These are phyloP conservation scores for Colletotrichum sp. DNA, from an alignment of 2,329 filamentous ascomycete genomes.

Conservation along the genomic window DNA sequence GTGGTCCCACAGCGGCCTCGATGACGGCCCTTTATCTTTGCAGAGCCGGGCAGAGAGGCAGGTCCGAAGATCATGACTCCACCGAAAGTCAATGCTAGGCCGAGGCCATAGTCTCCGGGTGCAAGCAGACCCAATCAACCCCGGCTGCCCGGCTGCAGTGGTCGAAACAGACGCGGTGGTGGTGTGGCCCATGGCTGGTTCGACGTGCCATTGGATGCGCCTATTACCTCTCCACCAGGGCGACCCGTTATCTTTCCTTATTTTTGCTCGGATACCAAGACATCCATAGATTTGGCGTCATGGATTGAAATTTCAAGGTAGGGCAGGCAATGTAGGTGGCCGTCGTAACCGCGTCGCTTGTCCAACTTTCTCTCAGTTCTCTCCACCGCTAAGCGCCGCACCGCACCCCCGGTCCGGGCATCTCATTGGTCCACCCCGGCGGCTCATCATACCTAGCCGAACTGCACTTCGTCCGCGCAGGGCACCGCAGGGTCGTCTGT, in stretches of 20 bases:
- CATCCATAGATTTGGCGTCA: background rate
- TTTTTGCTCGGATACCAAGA: background rate
- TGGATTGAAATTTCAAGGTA: background rate
- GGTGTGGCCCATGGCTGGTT: background rate
- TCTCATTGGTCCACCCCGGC: conserved; percentile 14
- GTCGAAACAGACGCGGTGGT: conserved; percentile 7
- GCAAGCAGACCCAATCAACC: conserved; percentile 18
- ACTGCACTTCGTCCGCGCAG: background rate
- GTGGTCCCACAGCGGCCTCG: background rate
- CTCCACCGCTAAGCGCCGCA: conserved; percentile 17
- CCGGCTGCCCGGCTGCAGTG: background rate
- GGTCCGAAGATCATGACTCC: background rate
- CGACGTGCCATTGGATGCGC: background rate
- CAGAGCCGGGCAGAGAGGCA: background rate
- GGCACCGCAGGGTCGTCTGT: background rate
- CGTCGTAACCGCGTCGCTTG: conserved; percentile 17
- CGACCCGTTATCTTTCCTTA: background rate
- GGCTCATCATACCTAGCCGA: conserved; percentile 18
- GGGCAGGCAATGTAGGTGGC: background rate
- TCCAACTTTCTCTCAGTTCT: background rate
- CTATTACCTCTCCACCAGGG: background rate
- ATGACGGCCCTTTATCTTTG: background rate
- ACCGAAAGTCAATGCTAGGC: background rate
- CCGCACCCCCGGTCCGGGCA: background rate
- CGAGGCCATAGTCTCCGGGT: background rate